Base-by-base conservation (phyloP, 495 filamentous ascomycete species). In the Trichoderma gamsii region DNA sequence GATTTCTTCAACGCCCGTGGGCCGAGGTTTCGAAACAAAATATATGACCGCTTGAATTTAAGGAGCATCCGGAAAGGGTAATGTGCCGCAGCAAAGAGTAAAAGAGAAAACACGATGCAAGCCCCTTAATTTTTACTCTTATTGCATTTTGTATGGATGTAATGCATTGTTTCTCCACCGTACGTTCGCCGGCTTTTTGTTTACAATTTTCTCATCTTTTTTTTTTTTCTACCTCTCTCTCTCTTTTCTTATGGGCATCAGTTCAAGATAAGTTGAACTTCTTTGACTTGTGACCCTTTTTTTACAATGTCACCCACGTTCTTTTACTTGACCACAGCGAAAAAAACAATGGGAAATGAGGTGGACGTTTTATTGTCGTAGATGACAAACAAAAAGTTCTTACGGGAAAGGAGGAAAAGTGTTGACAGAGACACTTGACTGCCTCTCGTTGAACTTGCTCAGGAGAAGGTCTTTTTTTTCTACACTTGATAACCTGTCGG, bases 1-100 rank as follows among this genome's bases (percentile, higher is more conserved):
- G 11, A 43, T 44, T 11, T 49, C 52, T 13, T n/a, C 0, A 44
- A 18, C 18, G 43, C 41, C 44, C 21, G 9, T 66, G 65, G 21
- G 65, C 27, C 64, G 64, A 65, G 56, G 9, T 61, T 61, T 32
- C 56, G 29, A 12, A 32, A 13, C 27, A 61, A 61, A 15, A 12
- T 61, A 0, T 61, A 61, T 16, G 27, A 16, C 56, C 56, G 29
- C 32, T 46, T 25, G 64, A 21, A 35, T 11, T 15, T 44, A 38
- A 38, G 35, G 35, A 9, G 35, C 35, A 38, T 38, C 35, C 35
- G 35, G 35, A 38, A 38, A 38, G 35, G 35, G 35, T 38, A 38
- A 13, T n/a, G 9, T 15, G 9, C 56, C 3, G 56, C 56, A 18
- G 27, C 27, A 41, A 43, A 65, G 7, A 41, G 25, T 11, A 64